Conservation (phyloP, 2,329 filamentous ascomycete species). For the Fusarium aywerte region DNA sequence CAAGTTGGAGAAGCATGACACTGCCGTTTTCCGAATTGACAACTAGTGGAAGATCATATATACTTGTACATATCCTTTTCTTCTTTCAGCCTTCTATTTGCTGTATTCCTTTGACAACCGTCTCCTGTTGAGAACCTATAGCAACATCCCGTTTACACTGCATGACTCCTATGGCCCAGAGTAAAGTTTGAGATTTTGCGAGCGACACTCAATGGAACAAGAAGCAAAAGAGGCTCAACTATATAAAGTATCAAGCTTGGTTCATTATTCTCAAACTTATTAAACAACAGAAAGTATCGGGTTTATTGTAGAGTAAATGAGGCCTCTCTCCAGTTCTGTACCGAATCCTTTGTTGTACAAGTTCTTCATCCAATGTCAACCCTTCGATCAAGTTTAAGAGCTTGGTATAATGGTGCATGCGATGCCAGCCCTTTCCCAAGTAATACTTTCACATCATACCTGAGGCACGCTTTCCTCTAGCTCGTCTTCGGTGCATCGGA, state of each 20-base stretch:
- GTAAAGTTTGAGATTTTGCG: not conserved
- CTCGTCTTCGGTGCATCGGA: slow-evolving; percentile 23
- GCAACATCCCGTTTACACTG: not conserved
- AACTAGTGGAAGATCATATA: not conserved
- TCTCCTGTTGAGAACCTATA: not conserved
- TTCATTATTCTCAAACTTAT: too few species aligned
- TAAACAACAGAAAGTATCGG: not conserved
- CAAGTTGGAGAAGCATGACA: slow-evolving; percentile 18
- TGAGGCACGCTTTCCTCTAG: not conserved
- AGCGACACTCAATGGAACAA: not conserved
- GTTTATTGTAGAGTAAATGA: not conserved
- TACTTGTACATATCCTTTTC: not conserved
- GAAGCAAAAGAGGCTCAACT: too few species aligned
- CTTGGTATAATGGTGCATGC: not conserved
- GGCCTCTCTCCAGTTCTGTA: not conserved
- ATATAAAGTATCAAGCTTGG: too few species aligned
- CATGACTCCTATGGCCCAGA: not conserved
- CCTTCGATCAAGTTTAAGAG: not conserved
- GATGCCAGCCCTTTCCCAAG: too few species aligned
- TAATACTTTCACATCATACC: not conserved
- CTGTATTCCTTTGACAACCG: not conserved
- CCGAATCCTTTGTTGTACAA: not conserved
- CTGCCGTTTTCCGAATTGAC: slow-evolving; percentile 19
- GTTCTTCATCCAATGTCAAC: too few species aligned
- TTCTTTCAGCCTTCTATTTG: not conserved